Evolutionary conservation across 768 basidiomycete species (phyloP).

Genomic region (Trametes maxima): DNA sequence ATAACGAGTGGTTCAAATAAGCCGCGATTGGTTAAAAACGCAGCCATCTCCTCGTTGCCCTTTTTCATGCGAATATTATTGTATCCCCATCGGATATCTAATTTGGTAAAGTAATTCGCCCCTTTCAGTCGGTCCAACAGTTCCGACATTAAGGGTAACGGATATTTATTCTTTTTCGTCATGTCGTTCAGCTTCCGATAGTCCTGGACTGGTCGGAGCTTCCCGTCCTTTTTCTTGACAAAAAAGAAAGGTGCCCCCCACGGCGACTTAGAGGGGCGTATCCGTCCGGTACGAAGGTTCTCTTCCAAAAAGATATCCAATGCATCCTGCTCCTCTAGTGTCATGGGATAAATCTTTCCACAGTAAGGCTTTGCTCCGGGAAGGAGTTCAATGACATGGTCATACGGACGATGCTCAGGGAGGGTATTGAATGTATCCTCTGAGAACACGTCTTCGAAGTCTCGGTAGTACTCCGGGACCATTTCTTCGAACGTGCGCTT

Average conservation of each 20-base stretch:
- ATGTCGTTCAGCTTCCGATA: conserved; percentile 36
- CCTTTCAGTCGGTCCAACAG: conserved; percentile 27
- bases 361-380: conserved; percentile 10
- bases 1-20: conserved; percentile 42
- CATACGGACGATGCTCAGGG: conserved; percentile 19
- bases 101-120: conserved; percentile 31
- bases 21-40: conserved; percentile 39
- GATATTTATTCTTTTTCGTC: conserved; percentile 39
- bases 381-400: conserved; percentile 24
- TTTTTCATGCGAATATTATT: conserved; percentile 38
- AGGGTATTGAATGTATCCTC: conserved; percentile 2
- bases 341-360: conserved; percentile 25
- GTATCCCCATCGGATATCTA: conserved; percentile 30
- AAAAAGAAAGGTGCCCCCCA: conserved; percentile 35
- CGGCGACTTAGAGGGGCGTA: conserved; percentile 26
- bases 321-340: conserved; percentile 11
- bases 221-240: conserved; percentile 34
- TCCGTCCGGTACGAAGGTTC: conserved; percentile 25
- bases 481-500: conserved; percentile 13
- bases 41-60: conserved; percentile 45
- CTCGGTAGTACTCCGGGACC: conserved; percentile 12
- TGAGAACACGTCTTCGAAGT: conserved; percentile 8
- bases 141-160: conserved; percentile 36
- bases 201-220: conserved; percentile 28
- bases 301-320: conserved; percentile 28